Base-by-base conservation (phyloP, 805 yeast genomes). In the Priceomyces haplophilus region DNA sequence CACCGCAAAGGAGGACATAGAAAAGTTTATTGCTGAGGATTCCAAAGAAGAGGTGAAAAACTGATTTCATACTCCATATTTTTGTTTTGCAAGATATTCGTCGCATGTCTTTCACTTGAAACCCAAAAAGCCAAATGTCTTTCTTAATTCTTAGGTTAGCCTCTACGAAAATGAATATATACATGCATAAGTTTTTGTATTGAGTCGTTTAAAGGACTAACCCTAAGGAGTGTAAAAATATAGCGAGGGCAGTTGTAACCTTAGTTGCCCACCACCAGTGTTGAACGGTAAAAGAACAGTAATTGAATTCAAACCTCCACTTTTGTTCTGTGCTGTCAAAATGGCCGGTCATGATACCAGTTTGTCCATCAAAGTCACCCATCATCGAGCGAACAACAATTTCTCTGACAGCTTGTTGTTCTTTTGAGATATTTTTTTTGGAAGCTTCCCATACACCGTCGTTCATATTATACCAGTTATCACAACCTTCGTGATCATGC, bases 201-300 rank as follows among this genome's bases (percentile, higher is more conserved):
- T n/a, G n/a, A n/a, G 8, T 8, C 24, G 6, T 8, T 21, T 21
- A 12, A 46, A 19, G 12, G 24, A 29, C n/a, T n/a, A 19, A 48
- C 47, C 19, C 27, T 47, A 42, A 16, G 3, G 72, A 65, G 35
- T 60, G 60, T 20, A 66, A 27, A 12, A 69, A 51, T 15, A 69
- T 44, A 12, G 66, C 47, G 23, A 76, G 52, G n/a, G 61, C 48
- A 7, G 61, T 39, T 16, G 58, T 41, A 1, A 82, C 74, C 54
- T 86, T 82, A 2, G 95, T 75, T 6, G 77, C 86, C 99, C 99
- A 93, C 99, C 99, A 93, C 41, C 85, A 79, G 59, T 90, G 97
- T 65, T 90, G 97, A 8, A 88, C 78, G 1, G 78, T 75, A 61
- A 91, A 91, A 12, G 89, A 83, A 65, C 99, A 93, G 46, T 84